Evolutionary conservation across 257 asterid species (phyloP).

Genomic region (Nicotiana undulata): DNA sequence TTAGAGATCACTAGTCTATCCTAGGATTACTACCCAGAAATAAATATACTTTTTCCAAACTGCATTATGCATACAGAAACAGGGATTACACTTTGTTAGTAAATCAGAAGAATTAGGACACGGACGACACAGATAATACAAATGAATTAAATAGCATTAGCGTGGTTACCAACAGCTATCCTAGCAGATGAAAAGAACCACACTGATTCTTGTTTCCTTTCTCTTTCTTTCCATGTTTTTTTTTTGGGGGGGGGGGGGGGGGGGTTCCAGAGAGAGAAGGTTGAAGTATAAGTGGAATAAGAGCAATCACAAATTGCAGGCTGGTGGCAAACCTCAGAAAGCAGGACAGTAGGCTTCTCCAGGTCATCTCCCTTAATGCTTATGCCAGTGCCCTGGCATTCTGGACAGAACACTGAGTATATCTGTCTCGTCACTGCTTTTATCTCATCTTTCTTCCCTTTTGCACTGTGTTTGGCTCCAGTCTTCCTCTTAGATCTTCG

Average conservation of each 20-base stretch:
- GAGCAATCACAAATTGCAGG: not conserved
- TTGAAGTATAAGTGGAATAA: not conserved
- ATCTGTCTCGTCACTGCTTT: conserved; percentile 21
- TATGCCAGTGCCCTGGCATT: conserved; percentile 91
- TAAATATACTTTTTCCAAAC: not conserved
- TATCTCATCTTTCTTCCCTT: conserved; percentile 25
- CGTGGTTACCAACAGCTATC: not conserved
- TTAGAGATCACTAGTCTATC: not conserved
- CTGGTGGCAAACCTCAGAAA: conserved; percentile 50
- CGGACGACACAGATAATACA: not conserved
- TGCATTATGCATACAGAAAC: not conserved
- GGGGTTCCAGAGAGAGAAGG: not conserved
- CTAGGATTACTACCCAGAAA: not conserved
- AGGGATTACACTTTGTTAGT: not conserved
- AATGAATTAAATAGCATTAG: not conserved
- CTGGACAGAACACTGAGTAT: conserved; percentile 60
- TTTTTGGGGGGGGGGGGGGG: not conserved
- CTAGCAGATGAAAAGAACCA: not conserved
- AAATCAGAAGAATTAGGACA: not conserved
- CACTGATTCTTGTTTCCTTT: not conserved
- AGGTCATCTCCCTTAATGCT: conserved; percentile 39
- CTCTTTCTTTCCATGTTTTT: no score
- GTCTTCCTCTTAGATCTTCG: conserved; percentile 46
- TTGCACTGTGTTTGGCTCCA: conserved; percentile 36
- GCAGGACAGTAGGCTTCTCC: conserved; percentile 75